A percentile compares a stretch with the other conserved stretches of the same genome.
phyloP scores from a whole-genome alignment of 1,284 basidiomycete species.

The Pseudozyma sp. region DNA sequence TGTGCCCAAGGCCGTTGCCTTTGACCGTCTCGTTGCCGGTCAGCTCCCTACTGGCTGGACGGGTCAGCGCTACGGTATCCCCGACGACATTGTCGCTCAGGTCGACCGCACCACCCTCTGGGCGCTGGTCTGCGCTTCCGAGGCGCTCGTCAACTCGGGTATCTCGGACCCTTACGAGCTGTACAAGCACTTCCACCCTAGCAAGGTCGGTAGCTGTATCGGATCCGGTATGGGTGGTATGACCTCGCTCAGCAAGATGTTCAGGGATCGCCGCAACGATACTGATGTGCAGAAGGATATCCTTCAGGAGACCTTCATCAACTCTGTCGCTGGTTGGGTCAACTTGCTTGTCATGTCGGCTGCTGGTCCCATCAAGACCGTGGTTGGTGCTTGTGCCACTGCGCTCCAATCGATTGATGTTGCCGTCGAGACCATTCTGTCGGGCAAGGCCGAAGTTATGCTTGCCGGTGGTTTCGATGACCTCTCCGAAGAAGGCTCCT shows the following conservation, averaged over 20 bases:
- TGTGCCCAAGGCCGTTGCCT: constrained; percentile 94
- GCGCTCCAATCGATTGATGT: constrained; percentile 98
- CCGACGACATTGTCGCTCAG: constrained; percentile 95
- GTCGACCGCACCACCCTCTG: constrained; percentile 94
- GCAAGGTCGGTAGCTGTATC: constrained; percentile 76
- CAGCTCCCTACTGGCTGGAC: constrained; percentile 98
- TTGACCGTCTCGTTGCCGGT: constrained; percentile 92
- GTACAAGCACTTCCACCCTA: constrained; percentile 89
- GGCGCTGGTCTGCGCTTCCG: constrained; percentile 93
- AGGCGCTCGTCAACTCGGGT: constrained; percentile 94
- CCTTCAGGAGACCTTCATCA: constrained; percentile 84
- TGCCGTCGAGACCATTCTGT: constrained; percentile 92
- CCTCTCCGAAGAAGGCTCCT: constrained; percentile 95
- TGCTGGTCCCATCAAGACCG: constrained; percentile 93
- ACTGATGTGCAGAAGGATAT: constrained; percentile 98
- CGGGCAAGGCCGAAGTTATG: constrained; percentile 98
- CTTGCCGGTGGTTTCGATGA: constrained; percentile 98
- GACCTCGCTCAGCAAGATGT: constrained; percentile 76
- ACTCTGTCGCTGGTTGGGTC: constrained; percentile 82
- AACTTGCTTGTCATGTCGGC: constrained; percentile 78
- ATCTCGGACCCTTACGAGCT: constrained; percentile 90
- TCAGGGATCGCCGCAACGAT: constrained; percentile 97
- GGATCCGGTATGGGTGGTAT: constrained; percentile 95
- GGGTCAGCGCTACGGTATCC: constrained; percentile 94
- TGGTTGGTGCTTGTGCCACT: constrained; percentile 97